A percentile compares a stretch with the other conserved stretches of the same genome.
Conservation (phyloP, 371 early-diverging fungal genomes). For the Dichotomocladium elegans region DNA sequence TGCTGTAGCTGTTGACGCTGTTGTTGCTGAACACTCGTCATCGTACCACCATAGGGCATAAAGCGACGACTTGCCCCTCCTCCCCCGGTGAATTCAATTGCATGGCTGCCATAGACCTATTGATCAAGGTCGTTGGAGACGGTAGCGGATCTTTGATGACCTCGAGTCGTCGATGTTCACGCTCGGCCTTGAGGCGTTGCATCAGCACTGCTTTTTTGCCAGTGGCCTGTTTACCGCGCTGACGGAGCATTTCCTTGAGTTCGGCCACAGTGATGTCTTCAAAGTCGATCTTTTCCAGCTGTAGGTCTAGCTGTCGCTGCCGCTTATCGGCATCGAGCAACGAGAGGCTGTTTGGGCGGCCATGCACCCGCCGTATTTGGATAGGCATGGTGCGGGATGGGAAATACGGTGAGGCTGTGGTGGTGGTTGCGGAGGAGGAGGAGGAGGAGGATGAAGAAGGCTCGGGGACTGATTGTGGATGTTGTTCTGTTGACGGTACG, state of each 20-base stretch:
- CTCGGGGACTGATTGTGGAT: not conserved
- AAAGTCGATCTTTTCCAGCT: constrained; percentile 56
- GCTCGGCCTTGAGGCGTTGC: constrained; percentile 49
- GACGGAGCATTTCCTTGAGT: constrained; percentile 65
- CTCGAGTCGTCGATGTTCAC: constrained; percentile 32
- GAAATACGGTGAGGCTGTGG: constrained; percentile 1
- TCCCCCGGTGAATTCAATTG: constrained; percentile 27
- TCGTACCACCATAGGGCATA: too few species aligned
- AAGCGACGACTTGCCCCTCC: too few species aligned
- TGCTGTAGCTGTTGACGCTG: constrained; percentile 10
- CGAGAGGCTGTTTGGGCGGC: constrained; percentile 4
- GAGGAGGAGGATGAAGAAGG: not conserved
- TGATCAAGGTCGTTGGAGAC: constrained; percentile 7
- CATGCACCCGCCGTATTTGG: constrained; percentile 22
- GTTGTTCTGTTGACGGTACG: not conserved
- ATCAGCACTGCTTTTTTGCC: constrained; percentile 53
- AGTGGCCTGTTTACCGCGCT: constrained; percentile 28
- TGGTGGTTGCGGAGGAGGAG: not conserved
- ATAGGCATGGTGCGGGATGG: constrained; percentile 27
- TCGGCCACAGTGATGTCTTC: constrained; percentile 67
- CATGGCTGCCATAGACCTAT: constrained; percentile 29
- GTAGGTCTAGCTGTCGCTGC: constrained; percentile 49
- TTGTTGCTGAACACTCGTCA: constrained; percentile 11
- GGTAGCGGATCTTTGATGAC: constrained; percentile 17
- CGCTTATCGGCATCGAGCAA: constrained; percentile 47